phyloP scores from a whole-genome alignment of 1,284 basidiomycete species.

The Cutaneotrichosporon cutaneum region DNA sequence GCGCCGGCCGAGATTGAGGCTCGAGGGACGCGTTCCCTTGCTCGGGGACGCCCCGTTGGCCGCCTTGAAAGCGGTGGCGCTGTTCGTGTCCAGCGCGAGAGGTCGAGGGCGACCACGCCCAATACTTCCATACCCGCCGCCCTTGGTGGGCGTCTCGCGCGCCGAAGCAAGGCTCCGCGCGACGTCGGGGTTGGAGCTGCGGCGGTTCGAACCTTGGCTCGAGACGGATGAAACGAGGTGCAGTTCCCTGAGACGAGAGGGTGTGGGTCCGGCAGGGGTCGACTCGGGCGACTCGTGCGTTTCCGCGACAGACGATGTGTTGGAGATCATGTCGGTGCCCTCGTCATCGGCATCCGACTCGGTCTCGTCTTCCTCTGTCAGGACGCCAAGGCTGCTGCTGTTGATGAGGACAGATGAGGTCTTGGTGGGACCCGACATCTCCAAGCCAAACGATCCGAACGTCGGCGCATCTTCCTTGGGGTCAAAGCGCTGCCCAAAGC shows the following conservation, averaged over 20 bases:
- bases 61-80: constrained; percentile 7
- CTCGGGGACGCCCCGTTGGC: constrained; percentile 13
- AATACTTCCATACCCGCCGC: constrained; percentile 31
- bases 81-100: constrained; percentile 18
- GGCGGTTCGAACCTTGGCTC: constrained; percentile 17
- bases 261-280: constrained; percentile 29
- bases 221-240: constrained; percentile 36
- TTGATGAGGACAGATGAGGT: constrained; percentile 26
- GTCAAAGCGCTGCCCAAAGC: constrained; percentile 25
- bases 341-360: constrained; percentile 35
- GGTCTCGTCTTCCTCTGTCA: constrained; percentile 46
- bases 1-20: constrained; percentile 8
- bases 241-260: constrained; percentile 38
- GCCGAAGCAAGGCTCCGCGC: constrained; percentile 6
- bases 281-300: constrained; percentile 5
- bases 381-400: constrained; percentile 28
- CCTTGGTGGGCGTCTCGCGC: constrained; percentile 31
- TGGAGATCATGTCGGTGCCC: constrained; percentile 14
- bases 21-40: constrained; percentile 14
- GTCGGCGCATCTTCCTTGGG: constrained; percentile 32
- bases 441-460: constrained; percentile 31
- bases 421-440: constrained; percentile 12
- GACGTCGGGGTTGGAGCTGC: constrained; percentile 27
- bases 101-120: constrained; percentile 41
- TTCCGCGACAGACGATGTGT: constrained; percentile 14